phyloP scores from a whole-genome alignment of 1,284 basidiomycete genomes.

The Leccinum angustisporum region DNA sequence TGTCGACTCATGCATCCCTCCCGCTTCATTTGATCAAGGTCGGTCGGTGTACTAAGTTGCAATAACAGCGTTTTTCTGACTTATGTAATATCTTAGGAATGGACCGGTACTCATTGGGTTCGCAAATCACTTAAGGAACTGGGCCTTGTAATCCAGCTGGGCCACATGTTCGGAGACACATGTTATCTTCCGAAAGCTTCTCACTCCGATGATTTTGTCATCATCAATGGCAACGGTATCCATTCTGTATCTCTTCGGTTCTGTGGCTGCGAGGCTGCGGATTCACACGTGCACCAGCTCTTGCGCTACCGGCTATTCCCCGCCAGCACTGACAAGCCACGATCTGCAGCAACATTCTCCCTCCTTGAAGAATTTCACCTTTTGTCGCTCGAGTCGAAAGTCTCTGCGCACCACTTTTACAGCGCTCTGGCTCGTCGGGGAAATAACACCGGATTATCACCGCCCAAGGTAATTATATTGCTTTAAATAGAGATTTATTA shows the following conservation, averaged over 20 bases:
- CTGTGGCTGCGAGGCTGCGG: conserved; percentile 13
- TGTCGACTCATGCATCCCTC: neutral
- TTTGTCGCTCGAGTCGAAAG: conserved; percentile 21
- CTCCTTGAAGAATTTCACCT: conserved; percentile 20
- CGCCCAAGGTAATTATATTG: neutral
- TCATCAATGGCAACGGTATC: conserved; percentile 8
- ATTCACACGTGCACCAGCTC: neutral
- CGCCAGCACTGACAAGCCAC: conserved; percentile 14
- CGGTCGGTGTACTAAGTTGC: neutral
- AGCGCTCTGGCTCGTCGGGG: neutral
- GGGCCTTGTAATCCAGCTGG: conserved; percentile 1
- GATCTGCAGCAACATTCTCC: conserved; percentile 22
- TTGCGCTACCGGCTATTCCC: conserved; percentile 6
- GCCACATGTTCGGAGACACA: neutral
- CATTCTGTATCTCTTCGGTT: conserved; percentile 1
- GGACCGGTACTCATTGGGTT: neutral
- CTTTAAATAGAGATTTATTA: neutral
- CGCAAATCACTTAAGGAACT: neutral
- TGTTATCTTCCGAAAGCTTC: neutral
- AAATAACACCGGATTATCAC: neutral
- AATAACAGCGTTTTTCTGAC: neutral
- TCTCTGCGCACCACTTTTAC: conserved; percentile 22
- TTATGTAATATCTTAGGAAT: neutral
- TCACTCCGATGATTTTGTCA: conserved; percentile 1
- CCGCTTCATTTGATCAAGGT: neutral